Conservation (phyloP, 164 flowering plant genomes). For the Chimonanthus salicifolius region DNA sequence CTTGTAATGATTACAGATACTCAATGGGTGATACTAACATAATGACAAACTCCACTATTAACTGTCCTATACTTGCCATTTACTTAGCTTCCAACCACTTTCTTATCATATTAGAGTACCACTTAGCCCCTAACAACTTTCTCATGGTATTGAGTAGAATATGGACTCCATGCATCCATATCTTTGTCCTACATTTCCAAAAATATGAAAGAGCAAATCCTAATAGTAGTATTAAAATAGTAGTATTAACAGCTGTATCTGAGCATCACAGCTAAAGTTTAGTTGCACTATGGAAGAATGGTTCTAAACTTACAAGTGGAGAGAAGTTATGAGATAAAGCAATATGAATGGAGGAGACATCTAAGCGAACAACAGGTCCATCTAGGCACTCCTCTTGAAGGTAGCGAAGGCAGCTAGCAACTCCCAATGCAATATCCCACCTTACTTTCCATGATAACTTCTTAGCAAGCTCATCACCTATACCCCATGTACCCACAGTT, state of each 20-base stretch:
- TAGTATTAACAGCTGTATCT: neutral
- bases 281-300: neutral
- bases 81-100: no score
- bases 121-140: no score
- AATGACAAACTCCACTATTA: no score
- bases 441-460: slow-evolving; percentile 36
- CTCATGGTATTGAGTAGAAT: no score
- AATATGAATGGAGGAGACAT: slow-evolving; percentile 24
- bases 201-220: no score
- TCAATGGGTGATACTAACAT: no score
- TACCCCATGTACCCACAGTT: neutral
- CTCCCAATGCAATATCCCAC: slow-evolving; percentile 30
- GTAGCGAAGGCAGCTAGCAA: slow-evolving; percentile 39
- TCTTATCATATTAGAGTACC: no score
- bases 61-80: no score
- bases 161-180: no score
- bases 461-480: slow-evolving; percentile 33
- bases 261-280: neutral
- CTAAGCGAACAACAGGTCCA: slow-evolving; percentile 36
- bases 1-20: neutral
- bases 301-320: slow-evolving; percentile 22
- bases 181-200: no score
- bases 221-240: no score
- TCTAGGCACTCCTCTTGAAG: slow-evolving; percentile 47
- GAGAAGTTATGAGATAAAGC: slow-evolving; percentile 19